These are phyloP conservation scores for Krasilnikovozyma curviuscula DNA, from an alignment of 768 basidiomycete genomes.

Conservation along the genomic window DNA sequence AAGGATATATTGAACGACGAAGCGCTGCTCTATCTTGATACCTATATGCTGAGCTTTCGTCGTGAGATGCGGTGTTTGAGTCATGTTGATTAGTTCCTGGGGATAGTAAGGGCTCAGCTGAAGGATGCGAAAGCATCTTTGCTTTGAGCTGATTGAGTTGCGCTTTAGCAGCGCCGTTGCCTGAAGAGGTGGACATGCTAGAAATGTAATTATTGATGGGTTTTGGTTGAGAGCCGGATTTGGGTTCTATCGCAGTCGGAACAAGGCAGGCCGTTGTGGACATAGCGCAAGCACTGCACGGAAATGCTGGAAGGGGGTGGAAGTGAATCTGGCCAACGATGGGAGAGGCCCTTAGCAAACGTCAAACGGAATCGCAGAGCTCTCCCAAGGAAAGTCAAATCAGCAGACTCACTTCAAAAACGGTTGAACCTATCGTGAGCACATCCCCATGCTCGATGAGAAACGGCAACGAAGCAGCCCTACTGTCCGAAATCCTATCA, in stretches of 20 bases:
- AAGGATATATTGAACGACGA: background rate
- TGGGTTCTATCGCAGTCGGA: no score
- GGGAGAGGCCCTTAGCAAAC: no score
- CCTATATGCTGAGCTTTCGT: background rate
- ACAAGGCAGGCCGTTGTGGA: conserved; percentile 7
- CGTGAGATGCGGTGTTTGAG: background rate
- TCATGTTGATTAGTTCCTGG: background rate
- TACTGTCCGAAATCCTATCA: conserved; percentile 3
- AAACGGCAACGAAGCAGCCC: conserved; percentile 2
- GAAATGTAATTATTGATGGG: no score
- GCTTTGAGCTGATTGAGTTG: background rate
- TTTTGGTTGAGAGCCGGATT: no score
- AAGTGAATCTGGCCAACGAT: no score
- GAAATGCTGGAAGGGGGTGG: background rate
- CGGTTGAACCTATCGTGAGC: background rate
- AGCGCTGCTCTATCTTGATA: conserved; percentile 4
- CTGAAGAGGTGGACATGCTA: no score
- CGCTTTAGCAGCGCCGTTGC: no score
- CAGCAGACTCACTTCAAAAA: conserved; percentile 1
- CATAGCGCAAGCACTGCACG: no score
- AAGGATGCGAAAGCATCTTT: background rate
- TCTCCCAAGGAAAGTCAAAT: background rate
- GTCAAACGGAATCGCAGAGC: background rate
- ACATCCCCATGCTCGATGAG: conserved; percentile 4
- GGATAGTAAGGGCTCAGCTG: background rate